A percentile compares a stretch with the other conserved stretches of the same genome.
These are phyloP conservation scores for Ciborinia camelliae DNA, from an alignment of 2,329 filamentous ascomycete genomes.

Conservation along the genomic window DNA sequence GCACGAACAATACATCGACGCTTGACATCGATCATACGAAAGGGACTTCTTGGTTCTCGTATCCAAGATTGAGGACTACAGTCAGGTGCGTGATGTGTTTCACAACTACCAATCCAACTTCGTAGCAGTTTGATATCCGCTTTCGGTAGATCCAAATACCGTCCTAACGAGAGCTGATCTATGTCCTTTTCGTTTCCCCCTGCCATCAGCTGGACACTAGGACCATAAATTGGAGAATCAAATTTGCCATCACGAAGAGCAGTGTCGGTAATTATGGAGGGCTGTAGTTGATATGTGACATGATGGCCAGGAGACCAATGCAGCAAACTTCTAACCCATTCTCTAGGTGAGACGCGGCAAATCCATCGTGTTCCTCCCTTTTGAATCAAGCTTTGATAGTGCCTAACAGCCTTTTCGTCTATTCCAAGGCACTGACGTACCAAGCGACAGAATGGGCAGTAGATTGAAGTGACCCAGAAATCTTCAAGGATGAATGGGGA, in stretches of 20 bases:
- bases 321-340: not conserved
- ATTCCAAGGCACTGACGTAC: not conserved
- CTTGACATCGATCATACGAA: constrained; percentile 9
- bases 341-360: not conserved
- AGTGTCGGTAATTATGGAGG: not conserved
- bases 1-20: constrained; percentile 7
- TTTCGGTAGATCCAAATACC: not conserved
- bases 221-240: not conserved
- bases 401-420: not conserved
- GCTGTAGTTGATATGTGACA: not conserved
- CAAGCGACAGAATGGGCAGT: constrained; percentile 10
- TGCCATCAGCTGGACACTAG: not conserved
- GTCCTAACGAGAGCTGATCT: not conserved
- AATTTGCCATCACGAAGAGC: not conserved
- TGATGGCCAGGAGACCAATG: not conserved
- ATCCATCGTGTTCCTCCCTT: not conserved
- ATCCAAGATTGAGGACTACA: not conserved
- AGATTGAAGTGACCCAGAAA: constrained; percentile 4
- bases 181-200: not conserved
- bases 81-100: not conserved
- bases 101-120: constrained; percentile 1
- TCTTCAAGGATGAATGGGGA: not conserved
- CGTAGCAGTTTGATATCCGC: not conserved
- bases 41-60: not conserved
- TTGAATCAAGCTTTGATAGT: not conserved